Conservation (phyloP, 2,329 filamentous ascomycete species). For the Diaporthe caulivora region DNA sequence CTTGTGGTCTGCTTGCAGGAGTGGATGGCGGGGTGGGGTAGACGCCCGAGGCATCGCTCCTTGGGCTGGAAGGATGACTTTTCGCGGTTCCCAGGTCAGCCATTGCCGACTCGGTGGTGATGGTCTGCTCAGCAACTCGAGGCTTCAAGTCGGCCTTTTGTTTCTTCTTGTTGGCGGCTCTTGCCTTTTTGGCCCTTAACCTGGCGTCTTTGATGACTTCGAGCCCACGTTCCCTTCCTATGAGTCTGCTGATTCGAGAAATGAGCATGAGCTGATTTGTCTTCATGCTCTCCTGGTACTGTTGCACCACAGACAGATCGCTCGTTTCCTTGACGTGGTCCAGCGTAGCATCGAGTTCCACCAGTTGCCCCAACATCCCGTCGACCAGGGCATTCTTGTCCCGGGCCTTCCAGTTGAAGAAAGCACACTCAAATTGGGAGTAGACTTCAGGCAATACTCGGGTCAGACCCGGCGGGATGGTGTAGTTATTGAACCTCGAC, state of each 20-base stretch:
- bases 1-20: conserved; percentile 24
- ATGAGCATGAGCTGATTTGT: conserved; percentile 85
- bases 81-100: conserved; percentile 54
- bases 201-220: conserved; percentile 81
- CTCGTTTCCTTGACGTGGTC: conserved; percentile 85
- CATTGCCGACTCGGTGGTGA: conserved; percentile 51
- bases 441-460: conserved; percentile 77
- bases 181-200: conserved; percentile 68
- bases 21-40: conserved; percentile 67
- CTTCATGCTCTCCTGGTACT: conserved; percentile 84
- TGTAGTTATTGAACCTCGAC: conserved; percentile 75
- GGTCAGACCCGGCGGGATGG: conserved; percentile 71
- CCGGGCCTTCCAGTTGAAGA: conserved; percentile 86
- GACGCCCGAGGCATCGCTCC: conserved; percentile 58
- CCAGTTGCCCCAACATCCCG: conserved; percentile 88
- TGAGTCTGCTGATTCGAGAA: conserved; percentile 82
- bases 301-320: conserved; percentile 77
- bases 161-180: conserved; percentile 70
- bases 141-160: conserved; percentile 78
- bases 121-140: conserved; percentile 67
- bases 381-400: conserved; percentile 84
- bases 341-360: conserved; percentile 86
- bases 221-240: conserved; percentile 77
- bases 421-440: conserved; percentile 80
- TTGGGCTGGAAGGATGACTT: conserved; percentile 33